Evolutionary conservation across 805 yeast species (phyloP).

Genomic region (Clavispora asparagi): DNA sequence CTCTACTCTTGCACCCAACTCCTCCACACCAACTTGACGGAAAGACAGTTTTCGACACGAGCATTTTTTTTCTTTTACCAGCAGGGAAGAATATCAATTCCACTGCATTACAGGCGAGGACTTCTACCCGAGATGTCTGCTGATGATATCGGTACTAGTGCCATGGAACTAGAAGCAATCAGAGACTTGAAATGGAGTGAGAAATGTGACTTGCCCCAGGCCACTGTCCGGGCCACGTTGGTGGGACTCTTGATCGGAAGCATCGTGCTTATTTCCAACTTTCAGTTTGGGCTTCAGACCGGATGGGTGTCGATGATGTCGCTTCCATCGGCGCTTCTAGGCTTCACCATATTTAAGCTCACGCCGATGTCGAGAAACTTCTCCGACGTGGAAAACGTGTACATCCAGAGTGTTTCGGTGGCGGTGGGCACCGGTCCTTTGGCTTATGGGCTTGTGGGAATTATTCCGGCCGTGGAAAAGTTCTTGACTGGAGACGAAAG

Average conservation of each 20-base stretch:
- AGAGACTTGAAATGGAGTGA: conserved; percentile 16
- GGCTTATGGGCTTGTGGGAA: conserved; percentile 93
- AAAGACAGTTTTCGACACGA: not conserved
- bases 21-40: not conserved
- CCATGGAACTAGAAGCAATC: not conserved
- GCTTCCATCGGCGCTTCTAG: conserved; percentile 84
- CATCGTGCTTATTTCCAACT: conserved; percentile 78
- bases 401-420: conserved; percentile 86
- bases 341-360: conserved; percentile 74
- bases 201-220: conserved; percentile 55
- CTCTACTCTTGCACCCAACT: not conserved
- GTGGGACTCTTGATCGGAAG: conserved; percentile 86
- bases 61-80: not conserved
- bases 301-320: conserved; percentile 99
- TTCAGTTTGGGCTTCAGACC: conserved; percentile 94
- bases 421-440: conserved; percentile 98
- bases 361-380: conserved; percentile 39
- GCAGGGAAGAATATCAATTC: no score
- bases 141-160: not conserved
- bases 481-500: conserved; percentile 74
- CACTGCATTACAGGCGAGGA: not conserved
- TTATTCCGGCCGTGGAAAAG: conserved; percentile 92
- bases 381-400: conserved; percentile 92
- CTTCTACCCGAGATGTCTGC: not conserved
- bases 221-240: conserved; percentile 66